These are phyloP conservation scores for Talaromyces rugulosus DNA, from an alignment of 2,329 filamentous ascomycete species.

Conservation along the genomic window DNA sequence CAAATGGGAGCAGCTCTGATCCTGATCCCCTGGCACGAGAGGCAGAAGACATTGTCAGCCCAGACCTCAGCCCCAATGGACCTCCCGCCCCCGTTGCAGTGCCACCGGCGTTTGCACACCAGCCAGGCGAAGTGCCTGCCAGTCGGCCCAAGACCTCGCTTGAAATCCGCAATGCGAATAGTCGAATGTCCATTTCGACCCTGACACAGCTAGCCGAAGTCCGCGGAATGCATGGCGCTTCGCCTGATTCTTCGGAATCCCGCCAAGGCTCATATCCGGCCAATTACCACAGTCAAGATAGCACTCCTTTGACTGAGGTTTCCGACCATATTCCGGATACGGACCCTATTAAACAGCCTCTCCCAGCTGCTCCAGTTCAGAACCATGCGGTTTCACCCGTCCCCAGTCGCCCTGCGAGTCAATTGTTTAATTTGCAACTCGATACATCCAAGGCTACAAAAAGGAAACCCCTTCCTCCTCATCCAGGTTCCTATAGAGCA, in stretches of 20 bases:
- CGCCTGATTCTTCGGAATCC: conserved; percentile 9
- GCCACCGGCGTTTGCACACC: conserved; percentile 76
- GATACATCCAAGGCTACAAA: conserved; percentile 44
- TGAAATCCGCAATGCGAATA: conserved; percentile 75
- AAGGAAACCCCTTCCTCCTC: conserved; percentile 52
- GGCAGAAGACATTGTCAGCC: conserved; percentile 25
- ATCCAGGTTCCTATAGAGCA: conserved; percentile 16
- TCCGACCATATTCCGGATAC: conserved; percentile 2
- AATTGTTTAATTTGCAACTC: conserved; percentile 18
- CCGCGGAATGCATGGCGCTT: conserved; percentile 46
- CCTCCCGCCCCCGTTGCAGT: conserved; percentile 72
- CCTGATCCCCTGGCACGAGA: conserved; percentile 22
- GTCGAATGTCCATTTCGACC: conserved; percentile 76
- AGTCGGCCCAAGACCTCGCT: conserved; percentile 69
- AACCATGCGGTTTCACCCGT: not conserved
- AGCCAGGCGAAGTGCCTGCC: conserved; percentile 64
- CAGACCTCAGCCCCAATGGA: conserved; percentile 45
- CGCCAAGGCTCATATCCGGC: not conserved
- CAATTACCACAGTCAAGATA: not conserved
- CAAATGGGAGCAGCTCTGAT: conserved; percentile 39
- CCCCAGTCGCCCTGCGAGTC: not conserved
- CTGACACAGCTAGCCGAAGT: conserved; percentile 74
- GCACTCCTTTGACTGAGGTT: conserved; percentile 8
- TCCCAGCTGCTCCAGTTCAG: conserved; percentile 11
- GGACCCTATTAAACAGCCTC: conserved; percentile 2